Base-by-base conservation (phyloP, 176 grass and related monocot species). In the Oryza nivara region DNA sequence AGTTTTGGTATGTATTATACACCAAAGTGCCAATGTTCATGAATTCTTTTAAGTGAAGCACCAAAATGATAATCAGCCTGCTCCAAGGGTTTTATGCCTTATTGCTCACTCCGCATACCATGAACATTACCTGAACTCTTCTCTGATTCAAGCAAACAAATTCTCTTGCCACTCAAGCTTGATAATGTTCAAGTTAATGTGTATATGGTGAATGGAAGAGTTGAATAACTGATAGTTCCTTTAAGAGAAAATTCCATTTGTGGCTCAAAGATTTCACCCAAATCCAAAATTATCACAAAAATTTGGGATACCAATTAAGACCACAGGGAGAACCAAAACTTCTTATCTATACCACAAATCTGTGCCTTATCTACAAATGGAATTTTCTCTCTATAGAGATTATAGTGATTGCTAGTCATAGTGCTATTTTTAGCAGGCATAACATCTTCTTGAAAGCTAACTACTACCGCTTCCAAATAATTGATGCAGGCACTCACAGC, bases 401-500 rank as follows among this genome's bases (percentile, higher is more conserved):
- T 5, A 36, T 4, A 36, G 35, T 5, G 35, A 36, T 36, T 36
- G 35, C 35, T 36, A 36, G 35, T 36, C 35, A 36, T 36, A 36
- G 35, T 36, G 35, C 35, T 36, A 36, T 5, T 36, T 4, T 36
- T 4, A 36, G 35, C 35, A 36, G 35, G 0, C 35, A 41, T 40
- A 40, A 40, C 40, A 76, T 68, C 14, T 73, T 14, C 16, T 19
- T 84, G 49, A 72, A 72, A 74, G 67, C 49, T 81, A 58, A 89
- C 35, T 78, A 5, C 13, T 2, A 11, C 66, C 9, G 2, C 4
- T 44, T 85, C 32, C 30, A 36, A 88, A 54, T 70, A 70, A 86
- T 82, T 30, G 60, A n/a, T 83, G 68, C 87, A 98, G 96, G 83
- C 71, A 51, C 83, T 99, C 9, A 68, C 96, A 69, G 78, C 96